Conservation (phyloP, 1,284 basidiomycete genomes). For the Apiotrichum brassicae region DNA sequence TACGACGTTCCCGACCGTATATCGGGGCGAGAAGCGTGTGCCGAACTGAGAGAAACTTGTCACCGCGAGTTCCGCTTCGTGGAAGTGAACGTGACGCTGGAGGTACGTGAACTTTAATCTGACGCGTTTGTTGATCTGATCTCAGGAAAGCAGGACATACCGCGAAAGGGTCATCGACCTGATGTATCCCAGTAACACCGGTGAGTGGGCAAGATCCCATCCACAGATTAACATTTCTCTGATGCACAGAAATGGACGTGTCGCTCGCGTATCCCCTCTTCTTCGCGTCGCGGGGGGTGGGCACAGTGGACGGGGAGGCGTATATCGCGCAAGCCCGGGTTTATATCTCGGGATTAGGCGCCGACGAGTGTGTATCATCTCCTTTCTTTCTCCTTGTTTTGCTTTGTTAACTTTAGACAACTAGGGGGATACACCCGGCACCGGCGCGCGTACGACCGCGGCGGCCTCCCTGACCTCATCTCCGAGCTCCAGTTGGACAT, state of each 20-base stretch:
- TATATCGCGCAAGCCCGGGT: slow-evolving; percentile 75
- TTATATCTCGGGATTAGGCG: slow-evolving; percentile 83
- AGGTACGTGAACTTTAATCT: slow-evolving; percentile 36
- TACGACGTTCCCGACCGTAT: slow-evolving; percentile 76
- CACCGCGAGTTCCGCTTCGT: slow-evolving; percentile 88
- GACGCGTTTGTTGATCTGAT: neutral
- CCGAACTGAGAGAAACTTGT: slow-evolving; percentile 66
- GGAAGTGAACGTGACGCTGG: slow-evolving; percentile 75
- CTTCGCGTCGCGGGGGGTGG: slow-evolving; percentile 83
- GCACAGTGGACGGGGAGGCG: too few relatives aligned
- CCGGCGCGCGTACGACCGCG: slow-evolving; percentile 62
- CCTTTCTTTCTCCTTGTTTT: too few relatives aligned
- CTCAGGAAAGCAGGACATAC: slow-evolving; percentile 55
- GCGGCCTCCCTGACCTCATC: slow-evolving; percentile 66
- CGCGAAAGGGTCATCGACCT: slow-evolving; percentile 59
- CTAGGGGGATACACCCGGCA: slow-evolving; percentile 92
- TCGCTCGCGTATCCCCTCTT: slow-evolving; percentile 86
- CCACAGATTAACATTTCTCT: too few relatives aligned
- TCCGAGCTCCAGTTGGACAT: slow-evolving; percentile 88
- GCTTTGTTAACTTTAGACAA: slow-evolving; percentile 45
- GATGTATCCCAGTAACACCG: slow-evolving; percentile 71
- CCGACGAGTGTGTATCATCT: slow-evolving; percentile 75
- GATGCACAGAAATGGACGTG: slow-evolving; percentile 81
- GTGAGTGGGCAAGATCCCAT: slow-evolving; percentile 13
- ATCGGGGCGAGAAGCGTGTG: slow-evolving; percentile 68